These are phyloP conservation scores for Saccharomycopsis fermentans DNA, from an alignment of 805 yeast species.

Conservation along the genomic window DNA sequence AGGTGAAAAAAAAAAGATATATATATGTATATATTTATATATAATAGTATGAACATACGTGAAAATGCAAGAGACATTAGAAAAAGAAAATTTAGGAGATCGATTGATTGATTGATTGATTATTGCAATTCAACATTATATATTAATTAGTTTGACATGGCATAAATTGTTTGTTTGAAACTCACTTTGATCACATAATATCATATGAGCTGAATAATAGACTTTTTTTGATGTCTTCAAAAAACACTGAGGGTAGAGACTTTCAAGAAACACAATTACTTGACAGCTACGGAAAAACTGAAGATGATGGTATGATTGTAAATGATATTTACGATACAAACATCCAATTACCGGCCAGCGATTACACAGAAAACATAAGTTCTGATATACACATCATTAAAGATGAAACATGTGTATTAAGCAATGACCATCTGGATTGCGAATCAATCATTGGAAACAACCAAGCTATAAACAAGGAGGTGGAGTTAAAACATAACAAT, in stretches of 20 bases:
- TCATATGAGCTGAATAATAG: neutral
- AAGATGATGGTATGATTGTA: neutral
- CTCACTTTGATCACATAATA: neutral
- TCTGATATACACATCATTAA: neutral
- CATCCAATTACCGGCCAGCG: neutral
- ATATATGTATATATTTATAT: no score
- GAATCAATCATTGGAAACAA: neutral
- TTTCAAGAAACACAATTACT: neutral
- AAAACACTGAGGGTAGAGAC: neutral
- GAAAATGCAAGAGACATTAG: no score
- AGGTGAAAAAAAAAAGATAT: no score
- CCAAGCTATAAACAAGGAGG: conserved; percentile 18
- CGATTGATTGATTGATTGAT: no score
- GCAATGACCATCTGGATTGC: neutral
- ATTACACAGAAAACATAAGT: conserved; percentile 1
- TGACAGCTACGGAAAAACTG: neutral
- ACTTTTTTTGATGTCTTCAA: neutral
- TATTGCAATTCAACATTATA: no score
- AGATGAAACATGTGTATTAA: neutral
- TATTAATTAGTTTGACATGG: no score
- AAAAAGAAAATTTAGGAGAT: no score
- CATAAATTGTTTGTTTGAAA: neutral
- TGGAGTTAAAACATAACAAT: conserved; percentile 20
- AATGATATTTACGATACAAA: neutral
- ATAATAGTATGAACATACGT: no score